These are phyloP conservation scores for Scytalidium sp. DNA, from an alignment of 2,329 filamentous ascomycete species.

Conservation along the genomic window DNA sequence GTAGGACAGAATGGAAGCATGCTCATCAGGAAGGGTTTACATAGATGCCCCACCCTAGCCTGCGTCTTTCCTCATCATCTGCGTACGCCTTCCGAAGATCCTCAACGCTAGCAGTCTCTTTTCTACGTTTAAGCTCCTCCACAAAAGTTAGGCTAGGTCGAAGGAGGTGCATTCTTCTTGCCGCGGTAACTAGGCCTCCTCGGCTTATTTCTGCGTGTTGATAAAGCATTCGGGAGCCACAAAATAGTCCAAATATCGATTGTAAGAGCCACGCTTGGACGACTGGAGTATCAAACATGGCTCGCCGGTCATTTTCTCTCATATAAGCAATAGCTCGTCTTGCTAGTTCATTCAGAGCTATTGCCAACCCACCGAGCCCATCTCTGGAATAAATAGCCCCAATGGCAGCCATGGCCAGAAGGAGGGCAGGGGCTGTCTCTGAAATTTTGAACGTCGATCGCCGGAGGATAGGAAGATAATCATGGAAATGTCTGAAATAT, in stretches of 20 bases:
- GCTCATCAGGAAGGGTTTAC: conserved; percentile 1
- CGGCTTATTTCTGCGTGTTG: conserved; percentile 14
- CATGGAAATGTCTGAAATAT: conserved; percentile 13
- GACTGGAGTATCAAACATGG: conserved; percentile 13
- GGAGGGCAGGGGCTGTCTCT: neutral
- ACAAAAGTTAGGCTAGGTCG: conserved; percentile 13
- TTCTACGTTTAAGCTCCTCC: conserved; percentile 12
- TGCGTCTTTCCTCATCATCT: conserved; percentile 11
- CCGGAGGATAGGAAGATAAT: conserved; percentile 11
- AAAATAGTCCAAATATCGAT: conserved; percentile 12
- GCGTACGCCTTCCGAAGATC: conserved; percentile 9
- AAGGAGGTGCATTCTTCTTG: conserved; percentile 15
- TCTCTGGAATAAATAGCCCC: conserved; percentile 12
- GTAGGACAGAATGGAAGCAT: neutral
- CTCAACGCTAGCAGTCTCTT: conserved; percentile 6
- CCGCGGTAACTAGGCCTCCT: conserved; percentile 12
- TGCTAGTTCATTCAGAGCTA: conserved; percentile 11
- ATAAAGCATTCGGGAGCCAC: conserved; percentile 14
- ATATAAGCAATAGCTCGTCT: conserved; percentile 11
- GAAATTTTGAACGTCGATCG: conserved; percentile 20
- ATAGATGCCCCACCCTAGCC: conserved; percentile 13
- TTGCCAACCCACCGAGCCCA: conserved; percentile 8
- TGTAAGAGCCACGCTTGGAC: conserved; percentile 13
- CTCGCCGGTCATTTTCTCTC: conserved; percentile 12
- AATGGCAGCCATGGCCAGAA: conserved; percentile 10